A percentile compares a stretch with the other conserved stretches of the same genome.
These are phyloP conservation scores for Epichloe baconii DNA, from an alignment of 2,329 filamentous ascomycete genomes.

Conservation along the genomic window DNA sequence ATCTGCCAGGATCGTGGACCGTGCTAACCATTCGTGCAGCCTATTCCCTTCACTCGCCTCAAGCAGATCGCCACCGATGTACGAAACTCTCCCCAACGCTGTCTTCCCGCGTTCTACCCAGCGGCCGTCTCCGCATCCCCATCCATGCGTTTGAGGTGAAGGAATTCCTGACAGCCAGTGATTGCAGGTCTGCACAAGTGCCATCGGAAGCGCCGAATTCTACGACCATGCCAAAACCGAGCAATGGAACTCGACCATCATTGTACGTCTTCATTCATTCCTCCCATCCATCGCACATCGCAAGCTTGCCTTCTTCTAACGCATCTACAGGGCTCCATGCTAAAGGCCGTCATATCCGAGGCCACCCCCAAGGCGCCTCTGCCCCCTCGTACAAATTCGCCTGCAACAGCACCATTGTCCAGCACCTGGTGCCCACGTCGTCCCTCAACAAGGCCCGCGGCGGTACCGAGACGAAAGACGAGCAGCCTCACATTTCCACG, in stretches of 20 bases:
- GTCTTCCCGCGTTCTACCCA: not conserved
- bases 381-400: slow-evolving; percentile 77
- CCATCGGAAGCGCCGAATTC: slow-evolving; percentile 58
- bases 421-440: slow-evolving; percentile 66
- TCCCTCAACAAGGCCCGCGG: slow-evolving; percentile 46
- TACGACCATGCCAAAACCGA: slow-evolving; percentile 83
- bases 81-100: slow-evolving; percentile 22
- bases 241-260: slow-evolving; percentile 85
- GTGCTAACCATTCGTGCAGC: slow-evolving; percentile 32
- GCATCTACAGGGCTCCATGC: slow-evolving; percentile 52
- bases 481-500: slow-evolving; percentile 41
- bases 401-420: slow-evolving; percentile 96
- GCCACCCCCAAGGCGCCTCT: slow-evolving; percentile 42
- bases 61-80: slow-evolving; percentile 80
- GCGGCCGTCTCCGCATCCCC: not conserved
- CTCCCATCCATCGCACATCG: slow-evolving; percentile 1
- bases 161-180: not conserved
- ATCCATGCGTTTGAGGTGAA: not conserved
- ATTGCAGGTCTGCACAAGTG: slow-evolving; percentile 64
- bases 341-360: slow-evolving; percentile 66
- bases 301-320: not conserved
- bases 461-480: slow-evolving; percentile 33
- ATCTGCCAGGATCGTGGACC: not conserved
- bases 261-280: slow-evolving; percentile 44
- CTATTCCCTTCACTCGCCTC: slow-evolving; percentile 61